Conservation (phyloP, 2,329 filamentous ascomycete species). For the Cladophialophora carrionii region DNA sequence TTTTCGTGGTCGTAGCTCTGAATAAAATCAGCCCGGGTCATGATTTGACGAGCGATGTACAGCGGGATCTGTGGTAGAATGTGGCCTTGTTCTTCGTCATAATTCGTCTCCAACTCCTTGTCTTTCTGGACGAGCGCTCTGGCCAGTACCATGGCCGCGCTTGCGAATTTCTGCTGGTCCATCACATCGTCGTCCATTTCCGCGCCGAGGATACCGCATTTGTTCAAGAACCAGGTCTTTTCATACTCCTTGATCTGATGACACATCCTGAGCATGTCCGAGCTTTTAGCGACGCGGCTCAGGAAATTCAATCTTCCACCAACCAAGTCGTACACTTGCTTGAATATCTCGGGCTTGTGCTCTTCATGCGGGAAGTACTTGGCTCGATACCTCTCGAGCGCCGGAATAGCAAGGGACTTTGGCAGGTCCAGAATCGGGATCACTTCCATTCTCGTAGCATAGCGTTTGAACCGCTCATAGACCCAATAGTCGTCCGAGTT, state of each 20-base stretch:
- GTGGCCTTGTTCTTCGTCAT: constrained; percentile 69
- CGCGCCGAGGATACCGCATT: constrained; percentile 74
- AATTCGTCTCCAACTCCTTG: constrained; percentile 66
- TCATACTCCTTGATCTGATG: constrained; percentile 71
- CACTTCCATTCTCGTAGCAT: constrained; percentile 93
- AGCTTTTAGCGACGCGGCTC: constrained; percentile 83
- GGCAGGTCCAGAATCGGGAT: constrained; percentile 81
- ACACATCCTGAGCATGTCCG: constrained; percentile 78
- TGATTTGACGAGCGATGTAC: constrained; percentile 83
- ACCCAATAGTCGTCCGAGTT: constrained; percentile 99
- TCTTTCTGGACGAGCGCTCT: constrained; percentile 86
- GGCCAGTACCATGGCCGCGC: constrained; percentile 90
- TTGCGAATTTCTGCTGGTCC: constrained; percentile 95
- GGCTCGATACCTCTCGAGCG: constrained; percentile 76
- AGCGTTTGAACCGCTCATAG: constrained; percentile 88
- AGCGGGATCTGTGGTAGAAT: constrained; percentile 78
- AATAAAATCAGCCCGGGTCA: constrained; percentile 95
- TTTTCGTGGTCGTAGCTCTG: constrained; percentile 90
- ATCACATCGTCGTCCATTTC: constrained; percentile 97
- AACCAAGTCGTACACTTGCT: constrained; percentile 81
- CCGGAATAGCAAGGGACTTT: constrained; percentile 74
- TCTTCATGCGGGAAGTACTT: constrained; percentile 72
- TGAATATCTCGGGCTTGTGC: constrained; percentile 58
- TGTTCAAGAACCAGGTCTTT: constrained; percentile 78
- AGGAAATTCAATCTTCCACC: constrained; percentile 88